Percentiles rank a stretch among this genome's conserved stretches.
Conservation (phyloP, 176 grass and related monocot species). For the Otatea glauca region DNA sequence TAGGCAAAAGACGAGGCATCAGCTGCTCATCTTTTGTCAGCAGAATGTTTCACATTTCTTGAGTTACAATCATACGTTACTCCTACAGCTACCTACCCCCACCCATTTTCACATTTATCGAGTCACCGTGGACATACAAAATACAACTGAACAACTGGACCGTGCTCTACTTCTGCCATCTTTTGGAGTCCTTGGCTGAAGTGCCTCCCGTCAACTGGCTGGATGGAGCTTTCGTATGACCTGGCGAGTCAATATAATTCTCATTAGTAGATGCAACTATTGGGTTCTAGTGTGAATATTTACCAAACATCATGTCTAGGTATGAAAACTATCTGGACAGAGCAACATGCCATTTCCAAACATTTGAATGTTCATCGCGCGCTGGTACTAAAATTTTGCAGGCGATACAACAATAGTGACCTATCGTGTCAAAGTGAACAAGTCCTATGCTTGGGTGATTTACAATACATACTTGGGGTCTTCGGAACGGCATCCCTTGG, state of each 20-base stretch:
- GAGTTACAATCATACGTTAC: constrained; percentile 3
- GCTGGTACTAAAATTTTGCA: constrained; percentile 15
- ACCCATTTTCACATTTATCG: constrained; percentile 15
- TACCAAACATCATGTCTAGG: neutral
- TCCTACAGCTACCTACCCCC: constrained; percentile 32
- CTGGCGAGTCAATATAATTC: constrained; percentile 34
- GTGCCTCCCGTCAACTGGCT: constrained; percentile 45
- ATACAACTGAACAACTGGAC: neutral
- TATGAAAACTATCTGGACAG: neutral
- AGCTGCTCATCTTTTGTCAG: neutral
- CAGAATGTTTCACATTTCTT: neutral
- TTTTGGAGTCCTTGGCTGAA: constrained; percentile 49
- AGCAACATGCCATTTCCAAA: constrained; percentile 15
- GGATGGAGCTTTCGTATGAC: constrained; percentile 34
- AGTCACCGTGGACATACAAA: constrained; percentile 2
- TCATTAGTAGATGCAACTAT: constrained; percentile 34
- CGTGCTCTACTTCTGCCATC: constrained; percentile 53
- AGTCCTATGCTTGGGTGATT: constrained; percentile 41
- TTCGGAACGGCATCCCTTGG: constrained; percentile 61
- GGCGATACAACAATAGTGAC: neutral
- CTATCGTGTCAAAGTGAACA: constrained; percentile 10
- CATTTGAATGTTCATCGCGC: neutral
- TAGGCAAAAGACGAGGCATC: constrained; percentile 7
- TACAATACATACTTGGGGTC: constrained; percentile 58
- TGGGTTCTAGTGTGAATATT: neutral